Base-by-base conservation (phyloP, 2,329 filamentous ascomycete species). In the Lasiodiplodia sp. region DNA sequence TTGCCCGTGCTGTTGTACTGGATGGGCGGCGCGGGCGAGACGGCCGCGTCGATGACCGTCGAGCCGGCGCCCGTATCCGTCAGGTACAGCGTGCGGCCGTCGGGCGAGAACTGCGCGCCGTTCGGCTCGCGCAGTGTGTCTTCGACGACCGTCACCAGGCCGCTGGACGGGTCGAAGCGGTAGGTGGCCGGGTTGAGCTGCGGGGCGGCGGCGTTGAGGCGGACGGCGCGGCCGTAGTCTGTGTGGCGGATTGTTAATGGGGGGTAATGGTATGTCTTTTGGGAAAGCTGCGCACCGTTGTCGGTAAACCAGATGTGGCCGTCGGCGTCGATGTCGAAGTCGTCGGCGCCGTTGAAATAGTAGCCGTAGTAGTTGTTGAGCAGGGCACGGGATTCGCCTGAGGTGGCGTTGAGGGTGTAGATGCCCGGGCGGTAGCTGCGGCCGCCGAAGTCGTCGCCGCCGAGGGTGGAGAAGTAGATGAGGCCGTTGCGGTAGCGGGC, bases 131-230 rank as follows among this genome's bases (percentile, higher is more conserved):
- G 5, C 3, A 67, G 65, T 0, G 51, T 47, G 52, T 47, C 53
- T 4, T 67, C 65, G 5, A 51, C 65, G 5, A 67, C 28, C 3
- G 21, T 34, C 4, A 67, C 51, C 14, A 47, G n/a, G 23, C 53
- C 53, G 0, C 38, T 67, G 14, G 81, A 84, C 71, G 81, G 84
- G 23, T 83, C 86, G 77, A 87, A 87, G 71, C 86, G 85, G 6
- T 79, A 78, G 37, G 81, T 80, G 67, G 57, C 57, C 2, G 40
- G n/a, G n/a, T 49, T 28, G 23, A 47, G 47, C 38, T 44, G 38
- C 12, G 57, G 57, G 21, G 57, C 57, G 38, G 3, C 6, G 1
- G 78, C 75, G 2, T 76, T 73, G 71, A 77, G 78, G 52, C 71
- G n/a, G 51, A 77, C 74, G 49, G 72, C 71, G 68, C 70, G 77